A percentile compares a stretch with the other conserved stretches of the same genome.
Evolutionary conservation across 805 yeast genomes (phyloP).

Genomic region (Nakazawaea sp.): DNA sequence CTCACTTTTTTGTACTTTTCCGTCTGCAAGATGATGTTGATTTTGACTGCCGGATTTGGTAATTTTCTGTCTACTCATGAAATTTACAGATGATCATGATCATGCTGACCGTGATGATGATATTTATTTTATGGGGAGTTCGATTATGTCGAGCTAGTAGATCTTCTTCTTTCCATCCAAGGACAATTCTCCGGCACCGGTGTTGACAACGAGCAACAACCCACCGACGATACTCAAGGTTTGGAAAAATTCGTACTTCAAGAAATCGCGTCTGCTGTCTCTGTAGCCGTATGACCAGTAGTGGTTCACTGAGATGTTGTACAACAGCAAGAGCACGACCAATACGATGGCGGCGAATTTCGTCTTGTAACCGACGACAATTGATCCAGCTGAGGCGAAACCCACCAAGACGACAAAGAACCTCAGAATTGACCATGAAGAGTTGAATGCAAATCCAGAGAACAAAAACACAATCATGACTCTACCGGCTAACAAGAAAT

Average conservation of each 20-base stretch:
- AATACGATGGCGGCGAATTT: constrained; percentile 73
- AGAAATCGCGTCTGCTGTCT: constrained; percentile 78
- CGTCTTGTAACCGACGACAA: constrained; percentile 89
- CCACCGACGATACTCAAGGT: constrained; percentile 95
- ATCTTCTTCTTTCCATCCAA: constrained; percentile 94
- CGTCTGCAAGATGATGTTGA: too few relatives aligned
- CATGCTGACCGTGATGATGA: too few relatives aligned
- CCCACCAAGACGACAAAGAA: constrained; percentile 64
- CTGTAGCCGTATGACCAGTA: constrained; percentile 76
- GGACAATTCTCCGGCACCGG: constrained; percentile 94
- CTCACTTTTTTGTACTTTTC: too few relatives aligned
- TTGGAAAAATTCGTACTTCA: constrained; percentile 92
- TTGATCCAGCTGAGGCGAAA: constrained; percentile 61
- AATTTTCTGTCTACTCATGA: too few relatives aligned
- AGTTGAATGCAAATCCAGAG: constrained; percentile 73
- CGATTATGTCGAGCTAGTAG: too few relatives aligned
- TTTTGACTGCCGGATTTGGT: too few relatives aligned
- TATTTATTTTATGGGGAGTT: too few relatives aligned
- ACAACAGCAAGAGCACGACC: constrained; percentile 63
- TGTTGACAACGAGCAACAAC: constrained; percentile 77
- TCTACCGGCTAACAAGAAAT: constrained; percentile 82
- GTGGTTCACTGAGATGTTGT: constrained; percentile 75
- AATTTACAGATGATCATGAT: too few relatives aligned
- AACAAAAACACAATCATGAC: constrained; percentile 78
- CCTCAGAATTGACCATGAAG: constrained; percentile 64